Conservation (phyloP, 371 early-diverging fungal species). For the Haplosporangium sp. region DNA sequence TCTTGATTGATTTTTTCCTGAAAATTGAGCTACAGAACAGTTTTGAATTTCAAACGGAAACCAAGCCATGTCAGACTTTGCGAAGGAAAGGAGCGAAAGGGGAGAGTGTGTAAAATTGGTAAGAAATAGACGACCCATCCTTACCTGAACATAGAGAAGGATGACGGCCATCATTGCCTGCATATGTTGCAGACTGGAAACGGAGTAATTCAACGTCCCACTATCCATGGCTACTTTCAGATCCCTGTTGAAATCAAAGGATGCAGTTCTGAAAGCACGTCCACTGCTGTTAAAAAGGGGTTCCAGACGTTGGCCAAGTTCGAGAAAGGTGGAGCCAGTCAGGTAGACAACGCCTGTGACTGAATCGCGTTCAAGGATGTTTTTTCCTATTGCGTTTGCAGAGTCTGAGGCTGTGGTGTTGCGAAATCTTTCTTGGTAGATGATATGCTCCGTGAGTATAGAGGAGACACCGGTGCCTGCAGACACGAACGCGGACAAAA, state of each 20-base stretch:
- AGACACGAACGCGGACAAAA: slow-evolving; percentile 18
- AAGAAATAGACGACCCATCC: background rate
- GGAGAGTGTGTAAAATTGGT: background rate
- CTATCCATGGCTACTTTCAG: slow-evolving; percentile 8
- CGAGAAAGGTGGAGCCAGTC: slow-evolving; percentile 15
- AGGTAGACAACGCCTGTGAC: slow-evolving; percentile 44
- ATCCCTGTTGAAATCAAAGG: slow-evolving; percentile 32
- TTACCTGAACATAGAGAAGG: slow-evolving; percentile 41
- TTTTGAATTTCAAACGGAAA: background rate
- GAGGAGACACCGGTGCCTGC: slow-evolving; percentile 5
- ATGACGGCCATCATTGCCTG: slow-evolving; percentile 31
- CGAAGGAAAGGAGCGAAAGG: background rate
- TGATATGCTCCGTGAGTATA: slow-evolving; percentile 27
- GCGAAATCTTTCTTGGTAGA: slow-evolving; percentile 9
- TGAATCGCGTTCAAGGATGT: slow-evolving; percentile 1
- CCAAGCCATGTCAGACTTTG: background rate
- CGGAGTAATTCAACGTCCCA: slow-evolving; percentile 28
- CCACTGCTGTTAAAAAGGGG: slow-evolving; percentile 19
- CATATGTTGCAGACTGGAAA: slow-evolving; percentile 34
- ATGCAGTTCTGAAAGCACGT: slow-evolving; percentile 28
- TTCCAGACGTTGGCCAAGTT: background rate
- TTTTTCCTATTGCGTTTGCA: background rate
- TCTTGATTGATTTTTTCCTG: slow-evolving; percentile 29
- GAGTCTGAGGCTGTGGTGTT: slow-evolving; percentile 12
- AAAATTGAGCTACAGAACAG: slow-evolving; percentile 21